These are phyloP conservation scores for Mikania micrantha DNA, from an alignment of 129 eudicot genomes.

Conservation along the genomic window DNA sequence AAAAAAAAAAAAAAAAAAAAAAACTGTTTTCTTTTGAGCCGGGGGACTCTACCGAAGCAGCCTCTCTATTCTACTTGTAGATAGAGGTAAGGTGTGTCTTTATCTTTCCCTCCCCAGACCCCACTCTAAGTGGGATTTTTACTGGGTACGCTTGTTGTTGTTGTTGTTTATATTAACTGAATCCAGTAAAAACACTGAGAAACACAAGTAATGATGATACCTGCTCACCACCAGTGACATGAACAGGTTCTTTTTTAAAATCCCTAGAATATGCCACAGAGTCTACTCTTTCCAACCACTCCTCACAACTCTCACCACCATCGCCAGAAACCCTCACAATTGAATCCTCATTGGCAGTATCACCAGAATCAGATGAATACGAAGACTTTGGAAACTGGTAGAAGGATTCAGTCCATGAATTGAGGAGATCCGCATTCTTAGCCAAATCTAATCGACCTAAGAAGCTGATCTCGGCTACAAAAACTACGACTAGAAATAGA, in stretches of 20 bases:
- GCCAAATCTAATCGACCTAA: conserved; percentile 67
- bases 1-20: no score
- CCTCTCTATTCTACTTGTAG: no score
- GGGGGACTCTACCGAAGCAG: no score
- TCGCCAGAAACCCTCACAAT: conserved; percentile 2
- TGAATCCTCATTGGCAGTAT: conserved; percentile 16
- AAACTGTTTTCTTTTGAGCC: no score
- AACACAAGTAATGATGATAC: conserved; percentile 23
- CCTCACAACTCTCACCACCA: conserved; percentile 54
- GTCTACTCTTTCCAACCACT: conserved; percentile 74
- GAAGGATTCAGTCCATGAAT: conserved; percentile 74
- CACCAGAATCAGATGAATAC: conserved; percentile 15
- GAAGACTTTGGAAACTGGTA: conserved; percentile 44
- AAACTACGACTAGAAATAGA: conserved; percentile 53
- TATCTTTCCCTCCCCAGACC: no score
- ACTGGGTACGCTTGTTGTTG: no score
- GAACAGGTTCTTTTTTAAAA: conserved; percentile 52
- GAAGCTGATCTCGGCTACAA: conserved; percentile 66
- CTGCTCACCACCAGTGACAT: conserved; percentile 60
- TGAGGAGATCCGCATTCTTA: conserved; percentile 50
- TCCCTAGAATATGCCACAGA: conserved; percentile 65
- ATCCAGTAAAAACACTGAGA: background rate
- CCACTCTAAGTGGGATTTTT: no score
- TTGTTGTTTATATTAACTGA: background rate
- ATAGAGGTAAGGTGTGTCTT: no score